Evolutionary conservation across 805 yeast species (phyloP), one percentile per base, ranked within the genome.

Genomic region (Myxozyma neglecta): DNA sequence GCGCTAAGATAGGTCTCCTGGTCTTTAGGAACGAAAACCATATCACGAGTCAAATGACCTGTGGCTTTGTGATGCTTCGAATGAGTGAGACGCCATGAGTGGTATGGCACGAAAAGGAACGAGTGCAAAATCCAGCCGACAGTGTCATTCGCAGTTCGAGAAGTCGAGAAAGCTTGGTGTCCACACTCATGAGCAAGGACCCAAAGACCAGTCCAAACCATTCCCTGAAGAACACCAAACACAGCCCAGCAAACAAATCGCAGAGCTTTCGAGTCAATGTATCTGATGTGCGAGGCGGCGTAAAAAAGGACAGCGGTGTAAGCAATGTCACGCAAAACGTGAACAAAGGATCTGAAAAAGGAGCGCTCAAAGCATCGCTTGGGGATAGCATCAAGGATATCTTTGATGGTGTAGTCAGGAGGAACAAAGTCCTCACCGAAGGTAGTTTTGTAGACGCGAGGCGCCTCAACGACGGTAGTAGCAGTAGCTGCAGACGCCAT

Each of bases 161-260:
- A 85, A 70, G 87, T 89, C 44, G 87, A 81, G 75, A 90, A 90
- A 24, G 96, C 96, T 69, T 85, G 87, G 74, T 89, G 96, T 63
- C 96, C 96, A 79, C 96, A 89, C 76, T 89, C 96, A 75, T 89
- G 96, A 56, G 96, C 94, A 77, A 89, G 72, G 53, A 89, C 87
- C 96, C 96, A 89, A 53, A 86, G 57, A 51, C 96, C 96, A 36
- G 91, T 86, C 61, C 86, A 85, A 63, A 87, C 83, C 58, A 89
- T 76, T 35, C 93, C 90, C 69, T 83, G 83, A 49, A 76, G 71
- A 57, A 80, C 71, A 18, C 84, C 74, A 71, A 87, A 85, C 16
- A 72, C 74, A 44, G 79, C 67, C 93, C 94, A 89, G 52, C 83
- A 81, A 7, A 76, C 72, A 60, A 81, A 80, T 66, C 94, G 81